Percentiles rank a stretch among this genome's conserved stretches.
Conservation (phyloP, 1,284 basidiomycete species). For the Boletus sp. region DNA sequence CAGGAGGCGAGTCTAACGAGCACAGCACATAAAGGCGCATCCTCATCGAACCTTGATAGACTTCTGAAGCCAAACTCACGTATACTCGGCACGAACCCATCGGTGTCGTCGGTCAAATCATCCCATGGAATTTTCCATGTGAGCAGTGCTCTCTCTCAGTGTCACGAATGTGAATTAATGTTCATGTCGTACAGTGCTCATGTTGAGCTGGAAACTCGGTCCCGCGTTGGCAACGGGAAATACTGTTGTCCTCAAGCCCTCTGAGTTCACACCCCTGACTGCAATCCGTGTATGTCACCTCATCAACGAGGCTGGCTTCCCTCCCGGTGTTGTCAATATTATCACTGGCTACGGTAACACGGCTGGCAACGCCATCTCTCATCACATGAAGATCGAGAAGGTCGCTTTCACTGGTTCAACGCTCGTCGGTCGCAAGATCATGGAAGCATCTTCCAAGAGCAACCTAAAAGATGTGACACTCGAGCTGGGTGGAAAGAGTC, state of each 20-base stretch:
- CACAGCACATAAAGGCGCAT: background rate
- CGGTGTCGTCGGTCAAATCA: slow-evolving; percentile 89
- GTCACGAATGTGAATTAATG: background rate
- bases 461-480: slow-evolving; percentile 92
- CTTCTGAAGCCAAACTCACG: slow-evolving; percentile 67
- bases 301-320: slow-evolving; percentile 60
- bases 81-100: slow-evolving; percentile 94
- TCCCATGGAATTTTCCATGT: slow-evolving; percentile 79
- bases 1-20: slow-evolving; percentile 57
- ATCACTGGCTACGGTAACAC: slow-evolving; percentile 66
- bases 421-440: slow-evolving; percentile 83
- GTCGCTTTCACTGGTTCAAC: slow-evolving; percentile 80
- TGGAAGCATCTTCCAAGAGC: slow-evolving; percentile 80
- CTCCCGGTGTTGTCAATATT: slow-evolving; percentile 75
- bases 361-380: slow-evolving; percentile 66
- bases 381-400: slow-evolving; percentile 73
- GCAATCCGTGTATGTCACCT: slow-evolving; percentile 63
- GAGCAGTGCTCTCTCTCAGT: slow-evolving; percentile 24
- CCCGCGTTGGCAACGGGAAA: slow-evolving; percentile 88
- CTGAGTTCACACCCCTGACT: slow-evolving; percentile 89
- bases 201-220: slow-evolving; percentile 84
- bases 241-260: slow-evolving; percentile 84
- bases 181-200: slow-evolving; percentile 50
- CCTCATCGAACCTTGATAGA: slow-evolving; percentile 41
- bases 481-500: slow-evolving; percentile 93